phyloP scores from a whole-genome alignment of 345 rosid genomes.

The Rubroshorea leprosula region DNA sequence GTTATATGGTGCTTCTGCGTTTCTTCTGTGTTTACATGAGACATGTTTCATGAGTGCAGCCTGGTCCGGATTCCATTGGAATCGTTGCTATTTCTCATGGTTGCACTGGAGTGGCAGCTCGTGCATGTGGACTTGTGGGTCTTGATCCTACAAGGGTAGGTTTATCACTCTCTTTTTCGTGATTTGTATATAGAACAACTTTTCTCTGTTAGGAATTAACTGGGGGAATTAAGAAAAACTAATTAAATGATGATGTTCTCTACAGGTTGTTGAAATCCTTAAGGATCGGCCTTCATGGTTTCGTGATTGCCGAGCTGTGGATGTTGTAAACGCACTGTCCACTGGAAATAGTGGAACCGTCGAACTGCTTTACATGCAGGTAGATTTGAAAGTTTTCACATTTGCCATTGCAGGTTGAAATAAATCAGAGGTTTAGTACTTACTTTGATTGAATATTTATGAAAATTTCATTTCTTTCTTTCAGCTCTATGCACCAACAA shows the following conservation, averaged over 20 bases:
- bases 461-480: constrained; percentile 5
- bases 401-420: neutral
- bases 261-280: constrained; percentile 84
- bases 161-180: constrained; percentile 7
- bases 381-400: constrained; percentile 8
- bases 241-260: neutral
- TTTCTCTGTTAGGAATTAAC: neutral
- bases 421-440: neutral
- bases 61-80: constrained; percentile 99
- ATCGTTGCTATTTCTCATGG: constrained; percentile 99
- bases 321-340: constrained; percentile 66
- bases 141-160: constrained; percentile 95
- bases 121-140: constrained; percentile 98
- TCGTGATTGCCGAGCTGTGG: constrained; percentile 86
- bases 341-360: constrained; percentile 82
- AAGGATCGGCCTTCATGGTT: constrained; percentile 97
- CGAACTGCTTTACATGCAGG: constrained; percentile 92
- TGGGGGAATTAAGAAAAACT: too few species aligned
- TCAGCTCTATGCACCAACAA: constrained; percentile 96
- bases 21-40: too few species aligned
- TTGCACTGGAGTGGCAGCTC: constrained; percentile 96
- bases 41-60: constrained; percentile 44
- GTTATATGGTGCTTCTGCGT: too few species aligned
- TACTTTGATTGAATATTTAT: neutral
- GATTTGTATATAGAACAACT: neutral